Evolutionary conservation across 2,329 filamentous ascomycete species (phyloP).

Genomic region (Pseudocercospora fijiensis): DNA sequence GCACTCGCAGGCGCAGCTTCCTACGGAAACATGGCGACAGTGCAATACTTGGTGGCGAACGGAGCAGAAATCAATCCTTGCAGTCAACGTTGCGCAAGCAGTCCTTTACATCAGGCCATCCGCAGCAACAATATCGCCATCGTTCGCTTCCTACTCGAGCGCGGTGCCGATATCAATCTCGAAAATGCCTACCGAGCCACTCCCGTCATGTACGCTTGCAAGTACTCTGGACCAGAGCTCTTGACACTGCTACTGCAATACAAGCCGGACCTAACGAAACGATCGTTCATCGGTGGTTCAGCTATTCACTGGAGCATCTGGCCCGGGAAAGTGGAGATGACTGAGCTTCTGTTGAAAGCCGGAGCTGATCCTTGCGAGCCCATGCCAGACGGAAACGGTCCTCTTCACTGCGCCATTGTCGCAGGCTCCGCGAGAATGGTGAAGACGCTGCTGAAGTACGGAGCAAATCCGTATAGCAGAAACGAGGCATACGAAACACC

Average conservation of each 20-base stretch:
- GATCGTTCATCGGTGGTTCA: constrained; percentile 35
- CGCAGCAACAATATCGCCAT: constrained; percentile 33
- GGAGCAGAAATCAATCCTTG: constrained; percentile 35
- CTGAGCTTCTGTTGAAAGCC: constrained; percentile 32
- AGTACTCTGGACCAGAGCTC: constrained; percentile 29
- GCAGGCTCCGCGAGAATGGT: constrained; percentile 28
- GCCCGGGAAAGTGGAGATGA: constrained; percentile 28
- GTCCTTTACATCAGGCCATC: constrained; percentile 37
- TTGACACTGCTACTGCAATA: constrained; percentile 32
- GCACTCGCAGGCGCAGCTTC: constrained; percentile 37
- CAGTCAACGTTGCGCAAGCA: constrained; percentile 31
- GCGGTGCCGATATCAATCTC: constrained; percentile 33
- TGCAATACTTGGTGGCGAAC: constrained; percentile 31
- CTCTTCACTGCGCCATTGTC: constrained; percentile 35
- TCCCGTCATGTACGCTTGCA: constrained; percentile 38
- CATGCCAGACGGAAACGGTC: constrained; percentile 34
- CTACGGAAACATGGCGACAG: constrained; percentile 31
- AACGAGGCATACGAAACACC: constrained; percentile 33
- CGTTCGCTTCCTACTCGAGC: constrained; percentile 29
- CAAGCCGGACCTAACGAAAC: constrained; percentile 29
- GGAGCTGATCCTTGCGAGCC: constrained; percentile 32
- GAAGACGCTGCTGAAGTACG: constrained; percentile 29
- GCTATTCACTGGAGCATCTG: constrained; percentile 36
- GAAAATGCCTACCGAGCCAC: constrained; percentile 36
- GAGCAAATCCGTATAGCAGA: constrained; percentile 29